Base-by-base conservation (phyloP, 495 filamentous ascomycete genomes). In the Aspergillus sparsus region DNA sequence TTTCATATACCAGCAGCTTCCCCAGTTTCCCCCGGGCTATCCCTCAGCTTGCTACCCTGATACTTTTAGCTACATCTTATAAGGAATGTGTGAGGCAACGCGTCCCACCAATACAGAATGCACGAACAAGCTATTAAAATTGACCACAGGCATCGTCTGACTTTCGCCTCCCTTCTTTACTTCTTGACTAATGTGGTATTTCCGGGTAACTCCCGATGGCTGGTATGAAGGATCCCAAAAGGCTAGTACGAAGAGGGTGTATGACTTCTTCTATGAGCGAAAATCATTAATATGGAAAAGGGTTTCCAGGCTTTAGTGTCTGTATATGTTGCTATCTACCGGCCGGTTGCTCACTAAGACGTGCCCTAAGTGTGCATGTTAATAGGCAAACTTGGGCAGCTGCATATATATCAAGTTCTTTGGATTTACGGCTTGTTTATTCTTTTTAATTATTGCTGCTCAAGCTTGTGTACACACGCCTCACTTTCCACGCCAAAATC, bases 191-290 rank as follows among this genome's bases (percentile, higher is more conserved):
- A 46, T 53, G 55, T 44, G 54, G 57, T 55, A 66, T 63, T 55
- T 53, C 54, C 60, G 55, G 53, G 52, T 49, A 50, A 58, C 15
- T 21, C 35, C 55, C 62, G 55, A 56, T 53, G 39, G 51, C 37
- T 66, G 64, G 64, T 66, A 66, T 66, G 64, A 62, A 61, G 57
- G 56, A 57, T 57, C 41, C 37, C 47, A 41, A 39, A 33, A 45
- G 36, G 58, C 16, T 51, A 61, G 60, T 55, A 44, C 51, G 57
- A 52, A 53, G n/a, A 45, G 54, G 53, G 52, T 57, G 41, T 34
- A 54, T 45, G 34, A 45, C 57, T 54, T 62, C 49, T 55, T 51
- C 32, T 50, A 35, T 45, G 34, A 31, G 32, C 35, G 33, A 44
- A 12, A 53, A 35, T 18, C 35, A 37, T 44, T 58, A 36, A 54